Conservation (phyloP, 768 basidiomycete species). For the Pleurotus citrinopileatus region DNA sequence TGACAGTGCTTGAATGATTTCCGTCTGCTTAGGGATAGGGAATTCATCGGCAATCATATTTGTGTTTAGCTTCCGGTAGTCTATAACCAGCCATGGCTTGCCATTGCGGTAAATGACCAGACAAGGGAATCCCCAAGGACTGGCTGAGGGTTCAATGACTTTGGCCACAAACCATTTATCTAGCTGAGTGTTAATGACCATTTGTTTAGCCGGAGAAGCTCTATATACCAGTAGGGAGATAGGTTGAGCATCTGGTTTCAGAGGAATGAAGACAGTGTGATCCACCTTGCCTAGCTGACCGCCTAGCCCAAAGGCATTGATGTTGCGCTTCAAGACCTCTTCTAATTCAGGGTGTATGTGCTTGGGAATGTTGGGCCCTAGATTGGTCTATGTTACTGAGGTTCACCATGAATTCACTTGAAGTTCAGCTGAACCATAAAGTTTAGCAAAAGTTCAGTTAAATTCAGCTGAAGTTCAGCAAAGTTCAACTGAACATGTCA, state of each 20-base stretch:
- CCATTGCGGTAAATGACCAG: conserved; percentile 33
- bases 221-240: conserved; percentile 23
- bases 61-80: conserved; percentile 13
- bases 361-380: conserved; percentile 17
- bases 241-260: conserved; percentile 22
- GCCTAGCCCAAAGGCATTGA: conserved; percentile 26
- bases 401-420: too few relatives aligned
- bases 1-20: conserved; percentile 25
- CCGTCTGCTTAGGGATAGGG: conserved; percentile 20
- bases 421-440: too few relatives aligned
- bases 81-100: conserved; percentile 33
- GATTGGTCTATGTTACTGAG: too few relatives aligned
- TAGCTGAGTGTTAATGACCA: conserved; percentile 27
- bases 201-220: conserved; percentile 23
- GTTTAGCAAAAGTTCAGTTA: too few relatives aligned
- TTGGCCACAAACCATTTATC: conserved; percentile 28
- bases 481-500: too few relatives aligned
- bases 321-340: conserved; percentile 15
- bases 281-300: conserved; percentile 26
- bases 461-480: too few relatives aligned
- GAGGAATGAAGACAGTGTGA: conserved; percentile 20
- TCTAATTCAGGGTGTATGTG: conserved; percentile 12
- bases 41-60: conserved; percentile 18
- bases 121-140: conserved; percentile 32
- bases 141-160: conserved; percentile 36